Base-by-base conservation (phyloP, 345 rosid species). In the Dimocarpus longan region DNA sequence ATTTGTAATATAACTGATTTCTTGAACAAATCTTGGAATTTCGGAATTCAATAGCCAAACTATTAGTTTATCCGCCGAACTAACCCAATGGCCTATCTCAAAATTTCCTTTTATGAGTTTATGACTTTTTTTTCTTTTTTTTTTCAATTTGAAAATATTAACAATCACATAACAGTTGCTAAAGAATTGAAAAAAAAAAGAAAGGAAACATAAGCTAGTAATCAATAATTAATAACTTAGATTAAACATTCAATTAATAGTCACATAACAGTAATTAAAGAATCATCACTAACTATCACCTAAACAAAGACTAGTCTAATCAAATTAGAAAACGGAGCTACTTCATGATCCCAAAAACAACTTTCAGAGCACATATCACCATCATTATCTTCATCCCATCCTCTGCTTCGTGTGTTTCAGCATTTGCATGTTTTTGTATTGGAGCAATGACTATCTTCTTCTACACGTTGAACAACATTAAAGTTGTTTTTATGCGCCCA, bases 61-160 rank as follows among this genome's bases (percentile, higher is more conserved):
- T 68, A 74, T 71, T 76, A 76, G 79, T 59, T 79, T 8, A 42
- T 74, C 81, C 18, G 72, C 83, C 42, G 79, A 74, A 70, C 81
- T 10, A 75, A 21, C 4, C 1, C n/a, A 24, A 10, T 50, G 68
- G 6, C 22, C 56, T 13, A 18, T 1, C 19, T 11, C 56, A 50
- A 50, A 3, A 10, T 50, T 50, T 50, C 0, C 56, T 42, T 9
- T 32, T 32, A 32, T 32, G 37, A 42, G 44, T 0, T 5, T 8
- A 42, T 42, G 1, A 8, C 44, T 50, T 50, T 13, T 50, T 13
- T 32, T 3, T 32, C 2, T 32, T 32, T 32, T 32, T 32, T 32
- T 32, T 32, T 2, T 32, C 37, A 32, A 32, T 32, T 32, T 1
- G 2, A 32, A 32, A 32, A 32, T 2, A 32, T 32, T 32, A 32